phyloP scores from a whole-genome alignment of 768 basidiomycete species.

The Xanthoconium purpureum region DNA sequence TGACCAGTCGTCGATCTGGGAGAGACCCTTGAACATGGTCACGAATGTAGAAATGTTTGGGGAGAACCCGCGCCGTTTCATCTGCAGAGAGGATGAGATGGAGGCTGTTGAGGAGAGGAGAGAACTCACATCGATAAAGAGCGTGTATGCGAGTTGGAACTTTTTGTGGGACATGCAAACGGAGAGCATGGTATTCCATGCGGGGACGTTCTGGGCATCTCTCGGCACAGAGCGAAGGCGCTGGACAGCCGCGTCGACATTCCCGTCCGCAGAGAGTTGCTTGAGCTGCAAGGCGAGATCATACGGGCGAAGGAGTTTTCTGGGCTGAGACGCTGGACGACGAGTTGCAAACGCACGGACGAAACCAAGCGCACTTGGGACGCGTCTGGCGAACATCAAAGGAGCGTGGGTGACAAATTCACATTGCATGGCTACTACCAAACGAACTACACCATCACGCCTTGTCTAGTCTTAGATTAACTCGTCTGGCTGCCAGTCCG shows the following conservation, averaged over 20 bases:
- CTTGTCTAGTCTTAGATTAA: conserved; percentile 51
- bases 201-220: conserved; percentile 69
- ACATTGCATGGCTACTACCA: background rate
- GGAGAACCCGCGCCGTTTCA: conserved; percentile 79
- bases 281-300: conserved; percentile 58
- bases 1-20: conserved; percentile 60
- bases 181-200: conserved; percentile 81
- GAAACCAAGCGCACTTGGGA: background rate
- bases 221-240: conserved; percentile 68
- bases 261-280: conserved; percentile 51
- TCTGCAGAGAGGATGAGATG: conserved; percentile 41
- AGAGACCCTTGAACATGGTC: conserved; percentile 65
- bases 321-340: background rate
- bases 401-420: conserved; percentile 5
- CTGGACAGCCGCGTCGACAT: conserved; percentile 59
- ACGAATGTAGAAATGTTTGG: conserved; percentile 67
- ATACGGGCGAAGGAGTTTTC: conserved; percentile 55
- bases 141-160: conserved; percentile 57
- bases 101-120: conserved; percentile 12
- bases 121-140: conserved; percentile 63
- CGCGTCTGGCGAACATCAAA: conserved; percentile 16
- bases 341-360: conserved; percentile 8
- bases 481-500: conserved; percentile 44
- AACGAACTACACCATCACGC: conserved; percentile 14
- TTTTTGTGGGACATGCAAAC: conserved; percentile 55